These are phyloP conservation scores for Paxillus involutus DNA, from an alignment of 768 basidiomycete species.

Conservation along the genomic window DNA sequence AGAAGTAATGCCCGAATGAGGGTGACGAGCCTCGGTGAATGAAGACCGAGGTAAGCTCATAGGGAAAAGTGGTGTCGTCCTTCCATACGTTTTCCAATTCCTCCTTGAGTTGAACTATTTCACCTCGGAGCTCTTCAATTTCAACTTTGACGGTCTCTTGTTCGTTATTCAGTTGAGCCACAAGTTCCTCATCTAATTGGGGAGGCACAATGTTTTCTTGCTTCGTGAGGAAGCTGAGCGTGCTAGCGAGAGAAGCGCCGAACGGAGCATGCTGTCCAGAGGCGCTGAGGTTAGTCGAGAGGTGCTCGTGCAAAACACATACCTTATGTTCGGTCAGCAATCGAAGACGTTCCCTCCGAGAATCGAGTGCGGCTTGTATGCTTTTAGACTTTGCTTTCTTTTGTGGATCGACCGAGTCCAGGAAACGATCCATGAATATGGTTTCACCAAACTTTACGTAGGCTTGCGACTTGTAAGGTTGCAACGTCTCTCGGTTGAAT, in stretches of 20 bases:
- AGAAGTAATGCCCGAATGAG: conserved; percentile 93
- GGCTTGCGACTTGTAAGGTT: conserved; percentile 94
- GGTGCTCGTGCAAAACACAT: conserved; percentile 4
- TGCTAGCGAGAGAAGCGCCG: conserved; percentile 51
- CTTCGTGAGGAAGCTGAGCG: conserved; percentile 56
- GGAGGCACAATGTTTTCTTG: conserved; percentile 44
- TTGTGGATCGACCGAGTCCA: conserved; percentile 68
- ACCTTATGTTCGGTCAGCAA: conserved; percentile 75
- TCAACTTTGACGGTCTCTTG: conserved; percentile 51
- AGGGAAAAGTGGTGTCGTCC: conserved; percentile 63
- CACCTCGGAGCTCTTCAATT: conserved; percentile 52
- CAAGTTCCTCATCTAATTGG: conserved; percentile 61
- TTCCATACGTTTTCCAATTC: conserved; percentile 77
- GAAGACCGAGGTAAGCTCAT: conserved; percentile 93
- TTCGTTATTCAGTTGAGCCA: conserved; percentile 53
- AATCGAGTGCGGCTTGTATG: conserved; percentile 65
- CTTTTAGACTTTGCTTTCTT: conserved; percentile 72
- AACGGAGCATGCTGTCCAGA: conserved; percentile 58
- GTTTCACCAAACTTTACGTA: conserved; percentile 90
- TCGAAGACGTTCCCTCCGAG: conserved; percentile 66
- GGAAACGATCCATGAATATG: conserved; percentile 89
- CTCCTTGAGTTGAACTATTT: conserved; percentile 55
- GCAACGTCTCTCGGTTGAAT: conserved; percentile 89
- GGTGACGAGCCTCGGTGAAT: conserved; percentile 89
- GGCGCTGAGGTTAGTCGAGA: neutral